Evolutionary conservation across 495 filamentous ascomycete genomes (phyloP), one percentile per base, ranked within the genome.

Genomic region (Cudoniella acicularis): DNA sequence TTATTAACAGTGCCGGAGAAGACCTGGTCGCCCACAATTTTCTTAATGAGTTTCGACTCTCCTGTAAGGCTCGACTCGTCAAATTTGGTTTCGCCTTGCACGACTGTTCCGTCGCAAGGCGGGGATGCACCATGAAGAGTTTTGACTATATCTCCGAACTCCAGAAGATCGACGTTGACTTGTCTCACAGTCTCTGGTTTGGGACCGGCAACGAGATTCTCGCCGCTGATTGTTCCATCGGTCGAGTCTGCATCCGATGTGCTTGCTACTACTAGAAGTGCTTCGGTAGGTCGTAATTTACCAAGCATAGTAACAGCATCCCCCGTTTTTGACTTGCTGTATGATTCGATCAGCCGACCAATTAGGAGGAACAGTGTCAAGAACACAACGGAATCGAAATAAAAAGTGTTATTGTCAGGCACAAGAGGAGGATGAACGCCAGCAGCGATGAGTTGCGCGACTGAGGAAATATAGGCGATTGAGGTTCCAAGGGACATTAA

Each of bases 381-480:
- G 59, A 98, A 96, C 1, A 96, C 89, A 1, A 96, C 94, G 1
- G 92, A 90, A 70, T 98, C 94, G 64, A 97, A 98, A 66, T 96
- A 98, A 9, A 86, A 89, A 9, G 85, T 79, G 16, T 74, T 76
- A 52, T 86, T 77, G 17, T 75, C 70, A 24, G 23, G 24, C 11
- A 77, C 67, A 48, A 43, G 61, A 60, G 4, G 49, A 20, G 69
- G 62, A 21, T 72, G 59, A 13, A 57, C 49, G 1, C 56, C 61
- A 42, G 61, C 58, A 42, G 87, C 79, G 22, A 88, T 86, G 56
- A 98, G 77, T 52, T 94, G 82, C 9, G 85, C 89, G 49, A 97
- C 72, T 0, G 91, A 96, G 0, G 90, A 82, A 64, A 96, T 76
- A 66, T 97, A 98, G 1, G 93, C 93, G 48, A 97, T 89, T 3